These are phyloP conservation scores for Nitzschia sp. DNA, from an alignment of 108 stramenopile species.

Conservation along the genomic window DNA sequence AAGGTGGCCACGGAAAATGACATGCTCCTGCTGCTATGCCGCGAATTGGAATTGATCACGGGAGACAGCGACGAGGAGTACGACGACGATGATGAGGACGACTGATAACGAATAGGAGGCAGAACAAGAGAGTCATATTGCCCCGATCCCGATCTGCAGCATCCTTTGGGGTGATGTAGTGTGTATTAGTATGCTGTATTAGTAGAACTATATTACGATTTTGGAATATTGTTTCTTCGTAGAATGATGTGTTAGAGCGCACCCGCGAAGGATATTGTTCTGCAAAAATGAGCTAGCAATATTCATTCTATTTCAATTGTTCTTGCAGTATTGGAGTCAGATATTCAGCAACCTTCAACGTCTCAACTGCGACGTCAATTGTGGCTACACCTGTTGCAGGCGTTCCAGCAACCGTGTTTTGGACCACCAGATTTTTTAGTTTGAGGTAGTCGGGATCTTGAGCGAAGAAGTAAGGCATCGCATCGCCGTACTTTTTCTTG, in stretches of 20 bases:
- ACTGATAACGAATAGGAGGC: not conserved
- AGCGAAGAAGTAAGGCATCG: slow-evolving; percentile 86
- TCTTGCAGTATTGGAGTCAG: slow-evolving; percentile 71
- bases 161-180: no score
- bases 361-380: slow-evolving; percentile 77
- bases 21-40: not conserved
- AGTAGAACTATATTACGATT: no score
- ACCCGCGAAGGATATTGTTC: no score
- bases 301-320: slow-evolving; percentile 42
- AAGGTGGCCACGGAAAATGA: slow-evolving; percentile 12
- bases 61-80: not conserved
- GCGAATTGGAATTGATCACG: slow-evolving; percentile 12
- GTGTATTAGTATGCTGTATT: no score
- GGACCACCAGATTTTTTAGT: slow-evolving; percentile 65
- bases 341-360: slow-evolving; percentile 79
- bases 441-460: slow-evolving; percentile 80
- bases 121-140: no score
- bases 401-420: slow-evolving; percentile 32
- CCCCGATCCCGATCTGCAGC: no score
- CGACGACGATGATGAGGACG: slow-evolving; percentile 4
- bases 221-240: no score
- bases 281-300: no score
- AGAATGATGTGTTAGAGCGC: no score
- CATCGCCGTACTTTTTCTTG: slow-evolving; percentile 49
- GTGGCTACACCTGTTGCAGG: slow-evolving; percentile 74